Base-by-base conservation (phyloP, 495 filamentous ascomycete species). In the Penicillium waksmanii region DNA sequence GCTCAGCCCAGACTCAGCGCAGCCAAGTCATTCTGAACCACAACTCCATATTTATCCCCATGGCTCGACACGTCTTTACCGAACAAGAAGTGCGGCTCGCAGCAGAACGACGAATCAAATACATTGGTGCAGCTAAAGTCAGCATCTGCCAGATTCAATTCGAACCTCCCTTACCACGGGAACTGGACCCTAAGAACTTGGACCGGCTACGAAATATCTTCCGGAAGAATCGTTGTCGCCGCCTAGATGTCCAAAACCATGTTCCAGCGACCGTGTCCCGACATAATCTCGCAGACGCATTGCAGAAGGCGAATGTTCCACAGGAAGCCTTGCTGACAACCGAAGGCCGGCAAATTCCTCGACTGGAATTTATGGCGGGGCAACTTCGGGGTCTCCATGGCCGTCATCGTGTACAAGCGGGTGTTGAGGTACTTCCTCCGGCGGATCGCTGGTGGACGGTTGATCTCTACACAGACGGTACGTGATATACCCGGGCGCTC, bases 191-290 rank as follows among this genome's bases (percentile, higher is more conserved):
- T 0, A 60, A 63, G 7, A 71, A 66, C 15, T 13, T 71, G 43
- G 56, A 63, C 2, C 57, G 65, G 21, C 55, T 71, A 2, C 42
- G 61, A n/a, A 27, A 57, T 1, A 52, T 71, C 18, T 68, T 71
- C 42, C 49, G 40, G 17, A 60, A 67, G 17, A 56, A 65, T 21
- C 36, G 57, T 13, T 71, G 61, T 61, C 53, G 42, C 12, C 56
- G 65, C 1, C 51, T 69, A 3, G 65, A 68, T 44, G n/a, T 68
- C 12, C 9, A 42, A 3, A 71, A 71, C 47, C 53, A 71, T 54
- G 57, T 67, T 5, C 55, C 65, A 33, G 58, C 60, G 46, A 51
- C 69, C 40, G 62, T 70, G 5, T 63, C 67, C 2, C n/a, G 19
- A 33, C 49, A 59, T 25, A 17, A 62, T 27, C 59, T 69, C 7